Evolutionary conservation across 805 yeast species (phyloP).

Genomic region (Pichia sporocuriosa): DNA sequence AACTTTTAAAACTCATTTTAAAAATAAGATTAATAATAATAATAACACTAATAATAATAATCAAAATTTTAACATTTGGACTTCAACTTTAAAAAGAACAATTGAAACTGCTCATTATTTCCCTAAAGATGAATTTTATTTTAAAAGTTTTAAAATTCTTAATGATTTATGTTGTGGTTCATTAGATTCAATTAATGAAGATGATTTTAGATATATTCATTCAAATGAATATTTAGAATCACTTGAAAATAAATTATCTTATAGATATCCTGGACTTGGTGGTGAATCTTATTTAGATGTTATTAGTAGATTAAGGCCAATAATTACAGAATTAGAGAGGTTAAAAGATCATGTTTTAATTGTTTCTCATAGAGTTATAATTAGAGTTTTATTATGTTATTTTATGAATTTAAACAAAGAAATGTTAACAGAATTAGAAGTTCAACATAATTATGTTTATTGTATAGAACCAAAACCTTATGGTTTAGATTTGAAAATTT

Average conservation of each 20-base stretch:
- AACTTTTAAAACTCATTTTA: conserved; percentile 16
- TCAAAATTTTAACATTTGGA: conserved; percentile 29
- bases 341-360: conserved; percentile 31
- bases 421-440: conserved; percentile 33
- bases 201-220: conserved; percentile 24
- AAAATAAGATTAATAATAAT: neutral
- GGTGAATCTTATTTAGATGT: conserved; percentile 36
- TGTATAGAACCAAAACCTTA: conserved; percentile 35
- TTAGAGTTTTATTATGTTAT: conserved; percentile 31
- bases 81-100: conserved; percentile 28
- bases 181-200: conserved; percentile 28
- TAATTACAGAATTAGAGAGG: conserved; percentile 32
- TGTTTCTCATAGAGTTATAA: conserved; percentile 31
- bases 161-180: conserved; percentile 32
- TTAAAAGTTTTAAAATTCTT: conserved; percentile 29
- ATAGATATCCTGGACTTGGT: conserved; percentile 32
- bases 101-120: conserved; percentile 29
- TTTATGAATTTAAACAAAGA: conserved; percentile 32
- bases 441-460: conserved; percentile 31
- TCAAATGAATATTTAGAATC: conserved; percentile 26
- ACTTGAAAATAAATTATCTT: conserved; percentile 26
- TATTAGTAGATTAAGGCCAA: conserved; percentile 30
- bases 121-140: conserved; percentile 24
- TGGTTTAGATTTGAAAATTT: conserved; percentile 32
- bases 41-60: neutral